Conservation (phyloP, 1,284 basidiomycete species). For the Leccinum variabile region DNA sequence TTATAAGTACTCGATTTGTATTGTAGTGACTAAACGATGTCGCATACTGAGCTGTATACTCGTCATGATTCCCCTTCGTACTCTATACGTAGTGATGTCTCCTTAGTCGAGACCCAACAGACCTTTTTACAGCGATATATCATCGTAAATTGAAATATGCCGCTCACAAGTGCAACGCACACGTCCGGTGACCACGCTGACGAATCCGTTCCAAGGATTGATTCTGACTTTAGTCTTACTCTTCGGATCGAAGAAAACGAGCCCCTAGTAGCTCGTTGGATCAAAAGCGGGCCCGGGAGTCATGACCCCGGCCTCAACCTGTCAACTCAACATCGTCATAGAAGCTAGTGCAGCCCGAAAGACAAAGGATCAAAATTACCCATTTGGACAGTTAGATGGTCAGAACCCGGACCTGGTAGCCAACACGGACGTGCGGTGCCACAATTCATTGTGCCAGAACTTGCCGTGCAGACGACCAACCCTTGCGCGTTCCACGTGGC, state of each 20-base stretch:
- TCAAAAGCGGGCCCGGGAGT: too few relatives aligned
- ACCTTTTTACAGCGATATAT: not conserved
- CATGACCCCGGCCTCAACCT: not conserved
- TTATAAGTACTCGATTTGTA: too few relatives aligned
- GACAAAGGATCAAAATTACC: not conserved
- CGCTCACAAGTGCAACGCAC: too few relatives aligned
- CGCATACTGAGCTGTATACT: not conserved
- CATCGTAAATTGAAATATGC: not conserved
- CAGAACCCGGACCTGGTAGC: too few relatives aligned
- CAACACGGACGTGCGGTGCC: too few relatives aligned
- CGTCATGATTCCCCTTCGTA: not conserved
- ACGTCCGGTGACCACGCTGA: too few relatives aligned
- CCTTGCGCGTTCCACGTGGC: not conserved
- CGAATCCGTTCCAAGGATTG: not conserved
- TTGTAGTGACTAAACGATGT: too few relatives aligned
- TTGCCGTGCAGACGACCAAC: too few relatives aligned
- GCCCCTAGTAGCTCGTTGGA: not conserved
- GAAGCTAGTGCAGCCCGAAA: not conserved
- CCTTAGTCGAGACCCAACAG: not conserved
- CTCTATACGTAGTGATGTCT: not conserved
- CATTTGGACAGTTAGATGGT: too few relatives aligned
- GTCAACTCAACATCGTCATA: not conserved
- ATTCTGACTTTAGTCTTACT: not conserved
- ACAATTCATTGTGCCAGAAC: too few relatives aligned
- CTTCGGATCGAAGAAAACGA: not conserved